These are phyloP conservation scores for Aspergillus sp. DNA, from an alignment of 2,329 filamentous ascomycete genomes.

Conservation along the genomic window DNA sequence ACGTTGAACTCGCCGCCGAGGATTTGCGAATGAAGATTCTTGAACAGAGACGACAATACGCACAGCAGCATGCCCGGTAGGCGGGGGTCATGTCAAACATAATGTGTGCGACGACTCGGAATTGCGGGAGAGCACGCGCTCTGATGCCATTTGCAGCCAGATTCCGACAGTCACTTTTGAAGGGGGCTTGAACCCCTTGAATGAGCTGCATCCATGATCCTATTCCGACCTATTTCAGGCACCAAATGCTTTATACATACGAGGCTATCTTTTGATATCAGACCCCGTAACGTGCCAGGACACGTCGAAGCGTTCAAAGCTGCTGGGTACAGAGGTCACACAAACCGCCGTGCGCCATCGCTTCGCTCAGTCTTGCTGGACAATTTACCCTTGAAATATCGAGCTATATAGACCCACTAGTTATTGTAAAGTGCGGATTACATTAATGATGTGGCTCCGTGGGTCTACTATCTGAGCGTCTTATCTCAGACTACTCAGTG, in stretches of 20 bases:
- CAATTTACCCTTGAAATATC: neutral
- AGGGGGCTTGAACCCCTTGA: too few species aligned
- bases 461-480: neutral
- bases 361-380: neutral
- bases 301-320: neutral
- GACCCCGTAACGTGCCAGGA: neutral
- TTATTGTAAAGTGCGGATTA: neutral
- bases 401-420: neutral
- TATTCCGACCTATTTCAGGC: neutral
- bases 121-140: neutral
- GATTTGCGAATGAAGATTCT: conserved; percentile 66
- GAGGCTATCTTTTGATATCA: neutral
- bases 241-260: neutral
- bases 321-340: neutral
- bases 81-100: neutral
- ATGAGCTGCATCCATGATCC: neutral
- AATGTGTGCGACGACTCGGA: neutral
- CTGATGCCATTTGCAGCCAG: neutral
- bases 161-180: neutral
- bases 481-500: neutral
- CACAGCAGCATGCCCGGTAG: conserved; percentile 34
- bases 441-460: neutral
- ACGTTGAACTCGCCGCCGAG: conserved; percentile 84
- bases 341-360: neutral
- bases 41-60: conserved; percentile 53